These are phyloP conservation scores for Monosporascus sp. DNA, from an alignment of 2,329 filamentous ascomycete genomes.

Conservation along the genomic window DNA sequence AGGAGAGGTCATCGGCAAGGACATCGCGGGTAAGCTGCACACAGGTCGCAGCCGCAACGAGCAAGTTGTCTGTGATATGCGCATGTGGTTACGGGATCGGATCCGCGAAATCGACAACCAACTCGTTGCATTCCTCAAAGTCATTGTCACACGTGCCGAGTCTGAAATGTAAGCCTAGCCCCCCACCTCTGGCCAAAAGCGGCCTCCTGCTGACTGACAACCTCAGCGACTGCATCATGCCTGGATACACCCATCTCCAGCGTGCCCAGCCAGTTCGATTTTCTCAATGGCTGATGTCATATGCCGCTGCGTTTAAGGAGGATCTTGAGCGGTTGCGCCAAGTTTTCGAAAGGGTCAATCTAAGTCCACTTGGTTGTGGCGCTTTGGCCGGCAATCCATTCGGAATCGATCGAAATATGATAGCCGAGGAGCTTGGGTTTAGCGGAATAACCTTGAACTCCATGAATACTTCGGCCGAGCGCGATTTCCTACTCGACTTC, in stretches of 20 bases:
- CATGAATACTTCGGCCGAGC: conserved; percentile 68
- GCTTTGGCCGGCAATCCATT: conserved; percentile 81
- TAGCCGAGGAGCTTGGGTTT: conserved; percentile 78
- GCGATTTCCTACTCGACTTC: conserved; percentile 78
- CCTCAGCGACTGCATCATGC: conserved; percentile 77
- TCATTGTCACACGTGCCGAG: conserved; percentile 60
- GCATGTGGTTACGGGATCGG: conserved; percentile 77
- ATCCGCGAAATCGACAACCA: conserved; percentile 64
- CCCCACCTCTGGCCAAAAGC: conserved; percentile 4
- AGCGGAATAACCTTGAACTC: conserved; percentile 70
- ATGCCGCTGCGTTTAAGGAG: conserved; percentile 63
- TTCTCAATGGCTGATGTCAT: conserved; percentile 76
- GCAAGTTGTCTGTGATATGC: conserved; percentile 86
- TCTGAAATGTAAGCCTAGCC: conserved; percentile 48
- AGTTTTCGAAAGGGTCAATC: conserved; percentile 69
- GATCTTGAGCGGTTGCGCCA: conserved; percentile 76
- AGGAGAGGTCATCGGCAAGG: conserved; percentile 81
- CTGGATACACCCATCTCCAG: conserved; percentile 84
- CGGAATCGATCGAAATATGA: conserved; percentile 70
- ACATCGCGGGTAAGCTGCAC: conserved; percentile 82
- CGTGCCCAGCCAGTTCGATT: conserved; percentile 75
- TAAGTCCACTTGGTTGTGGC: conserved; percentile 65
- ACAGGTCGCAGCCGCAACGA: conserved; percentile 85
- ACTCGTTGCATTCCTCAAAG: conserved; percentile 64
- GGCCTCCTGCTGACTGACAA: conserved; percentile 39